Base-by-base conservation (phyloP, 108 stramenopile species). In the Cyclotella baltica region DNA sequence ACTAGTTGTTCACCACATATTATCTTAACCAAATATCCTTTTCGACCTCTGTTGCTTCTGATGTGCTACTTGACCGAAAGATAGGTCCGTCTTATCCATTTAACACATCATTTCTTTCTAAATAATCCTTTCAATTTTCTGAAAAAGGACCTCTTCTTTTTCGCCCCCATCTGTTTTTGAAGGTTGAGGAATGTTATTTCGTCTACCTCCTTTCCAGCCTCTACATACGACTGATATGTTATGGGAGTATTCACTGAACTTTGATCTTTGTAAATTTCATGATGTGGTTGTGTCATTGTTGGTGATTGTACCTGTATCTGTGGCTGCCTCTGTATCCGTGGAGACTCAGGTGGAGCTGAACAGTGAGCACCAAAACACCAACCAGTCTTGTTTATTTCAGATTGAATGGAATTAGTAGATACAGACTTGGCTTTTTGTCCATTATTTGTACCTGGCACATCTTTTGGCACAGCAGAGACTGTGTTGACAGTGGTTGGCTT, bases 171-270 rank as follows among this genome's bases (percentile, higher is more conserved):
- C n/a, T n/a, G n/a, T n/a, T n/a, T n/a, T n/a, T 1, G 27, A 57
- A 25, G 13, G 4, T 57, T 57, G 2, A 57, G 22, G 27, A 57
- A 57, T 57, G 55, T 28, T 2, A 57, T 57, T 11, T 57, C 55
- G 6, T 57, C 55, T 28, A 57, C 55, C 27, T 57, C 55, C 27
- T 57, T 57, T 1, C 55, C 55, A 57, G 27, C 20, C 27, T 57
- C 55, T 22, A 57, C 27, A 28, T 57, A 57, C 55, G 55, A 57
- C 27, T 57, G 55, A 23, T 57, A 25, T 57, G 55, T 28, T 25
- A 28, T 29, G 13, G 23, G 55, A 25, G 13, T 25, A 27, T 6
- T 48, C 19, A n/a, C n/a, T 48, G 47, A 48, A 1, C 2, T 48
- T 48, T 48, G 4, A 48, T 48, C 47, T 48, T 48, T n/a, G n/a